A percentile compares a stretch with the other conserved stretches of the same genome.
These are phyloP conservation scores for Euphorbia schlechtendalii DNA, from an alignment of 441 rosid species.

Conservation along the genomic window DNA sequence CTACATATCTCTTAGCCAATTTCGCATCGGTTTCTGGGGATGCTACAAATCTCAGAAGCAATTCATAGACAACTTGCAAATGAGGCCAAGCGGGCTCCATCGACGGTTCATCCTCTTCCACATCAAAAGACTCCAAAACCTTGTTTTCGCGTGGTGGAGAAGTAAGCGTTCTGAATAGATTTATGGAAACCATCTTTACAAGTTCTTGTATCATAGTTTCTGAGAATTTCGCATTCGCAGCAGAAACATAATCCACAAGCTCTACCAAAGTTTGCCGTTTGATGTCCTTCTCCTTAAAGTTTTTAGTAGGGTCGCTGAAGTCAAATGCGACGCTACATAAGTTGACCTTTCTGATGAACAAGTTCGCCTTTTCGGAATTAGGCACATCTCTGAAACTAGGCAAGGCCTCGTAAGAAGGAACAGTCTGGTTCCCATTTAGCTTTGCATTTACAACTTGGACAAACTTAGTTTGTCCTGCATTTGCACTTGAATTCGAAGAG, in stretches of 20 bases:
- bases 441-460: constrained; percentile 36
- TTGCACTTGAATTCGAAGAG: constrained; percentile 29
- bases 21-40: constrained; percentile 76
- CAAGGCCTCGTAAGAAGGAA: constrained; percentile 53
- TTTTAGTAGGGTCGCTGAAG: constrained; percentile 60
- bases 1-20: constrained; percentile 56
- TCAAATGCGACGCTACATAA: constrained; percentile 57
- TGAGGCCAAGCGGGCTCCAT: constrained; percentile 81
- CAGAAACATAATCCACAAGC: constrained; percentile 65
- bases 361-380: constrained; percentile 59
- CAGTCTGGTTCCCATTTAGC: constrained; percentile 43
- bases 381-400: constrained; percentile 79
- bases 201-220: constrained; percentile 51
- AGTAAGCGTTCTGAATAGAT: constrained; percentile 53
- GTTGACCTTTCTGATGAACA: constrained; percentile 50
- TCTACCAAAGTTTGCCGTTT: constrained; percentile 73
- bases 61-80: constrained; percentile 69
- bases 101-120: constrained; percentile 65
- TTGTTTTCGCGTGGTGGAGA: constrained; percentile 60
- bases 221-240: constrained; percentile 60
- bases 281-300: constrained; percentile 66
- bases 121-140: constrained; percentile 49
- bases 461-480: constrained; percentile 32
- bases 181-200: constrained; percentile 48
- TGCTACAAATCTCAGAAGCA: constrained; percentile 55